Evolutionary conservation across 345 rosid species (phyloP).

Genomic region (Syzygium oleosum): DNA sequence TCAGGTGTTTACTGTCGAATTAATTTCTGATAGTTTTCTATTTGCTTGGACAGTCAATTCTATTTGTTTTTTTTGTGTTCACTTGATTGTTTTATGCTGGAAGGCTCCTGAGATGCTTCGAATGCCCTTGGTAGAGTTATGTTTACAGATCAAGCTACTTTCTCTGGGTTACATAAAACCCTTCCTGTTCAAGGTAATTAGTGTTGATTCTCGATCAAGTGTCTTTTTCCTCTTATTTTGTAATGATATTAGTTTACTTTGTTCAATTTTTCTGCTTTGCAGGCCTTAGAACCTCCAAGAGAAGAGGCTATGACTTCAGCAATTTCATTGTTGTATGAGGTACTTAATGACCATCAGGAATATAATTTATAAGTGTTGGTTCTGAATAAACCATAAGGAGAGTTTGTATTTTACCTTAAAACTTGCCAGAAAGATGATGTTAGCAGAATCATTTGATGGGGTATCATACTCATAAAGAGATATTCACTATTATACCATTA

Average conservation of each 20-base stretch:
- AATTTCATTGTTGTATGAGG: conserved; percentile 78
- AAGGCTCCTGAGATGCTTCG: conserved; percentile 94
- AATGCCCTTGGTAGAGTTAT: conserved; percentile 87
- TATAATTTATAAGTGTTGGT: neutral
- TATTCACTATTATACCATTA: neutral
- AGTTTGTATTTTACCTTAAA: neutral
- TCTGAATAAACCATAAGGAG: neutral
- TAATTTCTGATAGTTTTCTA: neutral
- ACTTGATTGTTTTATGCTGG: conserved; percentile 3
- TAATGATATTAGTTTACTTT: conserved; percentile 1
- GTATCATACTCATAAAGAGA: neutral
- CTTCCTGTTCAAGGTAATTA: conserved; percentile 52
- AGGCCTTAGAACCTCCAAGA: conserved; percentile 91
- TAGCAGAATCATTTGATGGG: neutral
- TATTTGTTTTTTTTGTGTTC: conserved; percentile 1
- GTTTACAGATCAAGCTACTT: conserved; percentile 89
- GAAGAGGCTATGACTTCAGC: conserved; percentile 83
- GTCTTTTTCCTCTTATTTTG: neutral
- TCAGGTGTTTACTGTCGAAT: conserved; percentile 40
- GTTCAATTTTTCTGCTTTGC: conserved; percentile 13
- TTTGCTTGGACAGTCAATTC: neutral
- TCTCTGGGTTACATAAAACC: conserved; percentile 71
- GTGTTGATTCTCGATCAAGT: neutral
- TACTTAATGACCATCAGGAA: conserved; percentile 2
- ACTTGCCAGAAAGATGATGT: neutral